Conservation (phyloP, 2,329 filamentous ascomycete species). For the Aspergillus carbonarius region DNA sequence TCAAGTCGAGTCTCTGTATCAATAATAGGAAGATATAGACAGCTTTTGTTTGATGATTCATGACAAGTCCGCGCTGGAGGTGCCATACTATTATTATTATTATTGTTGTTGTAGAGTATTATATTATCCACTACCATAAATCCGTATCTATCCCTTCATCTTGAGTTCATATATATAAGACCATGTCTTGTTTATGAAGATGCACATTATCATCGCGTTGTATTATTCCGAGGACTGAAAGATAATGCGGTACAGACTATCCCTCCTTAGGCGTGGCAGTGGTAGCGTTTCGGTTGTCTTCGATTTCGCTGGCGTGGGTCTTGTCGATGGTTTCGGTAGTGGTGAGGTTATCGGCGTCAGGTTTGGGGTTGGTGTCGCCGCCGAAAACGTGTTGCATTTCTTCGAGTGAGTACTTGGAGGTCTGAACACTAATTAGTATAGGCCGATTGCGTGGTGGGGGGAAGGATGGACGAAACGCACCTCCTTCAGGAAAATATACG, state of each 20-base stretch:
- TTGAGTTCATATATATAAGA: too few species aligned
- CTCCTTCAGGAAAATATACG: constrained; percentile 46
- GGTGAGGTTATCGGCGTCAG: neutral
- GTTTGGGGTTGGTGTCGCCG: constrained; percentile 3
- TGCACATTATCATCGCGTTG: neutral
- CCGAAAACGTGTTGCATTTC: constrained; percentile 45
- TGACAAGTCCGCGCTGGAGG: too few species aligned
- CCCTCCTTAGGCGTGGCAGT: neutral
- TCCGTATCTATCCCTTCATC: too few species aligned
- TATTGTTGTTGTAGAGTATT: too few species aligned
- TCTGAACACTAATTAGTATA: constrained; percentile 28
- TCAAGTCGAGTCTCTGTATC: too few species aligned
- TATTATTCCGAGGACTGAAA: neutral
- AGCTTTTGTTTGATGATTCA: too few species aligned
- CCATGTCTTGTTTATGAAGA: too few species aligned
- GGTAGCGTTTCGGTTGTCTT: neutral
- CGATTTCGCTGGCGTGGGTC: neutral
- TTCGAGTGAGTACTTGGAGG: constrained; percentile 46
- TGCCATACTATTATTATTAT: too few species aligned
- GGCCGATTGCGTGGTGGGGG: neutral
- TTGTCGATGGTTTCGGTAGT: neutral
- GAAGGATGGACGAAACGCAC: constrained; percentile 16
- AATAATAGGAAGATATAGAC: too few species aligned
- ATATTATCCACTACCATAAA: too few species aligned
- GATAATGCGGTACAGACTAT: neutral